Conservation (phyloP, 2,329 filamentous ascomycete species). For the Coleophoma crateriformis region DNA sequence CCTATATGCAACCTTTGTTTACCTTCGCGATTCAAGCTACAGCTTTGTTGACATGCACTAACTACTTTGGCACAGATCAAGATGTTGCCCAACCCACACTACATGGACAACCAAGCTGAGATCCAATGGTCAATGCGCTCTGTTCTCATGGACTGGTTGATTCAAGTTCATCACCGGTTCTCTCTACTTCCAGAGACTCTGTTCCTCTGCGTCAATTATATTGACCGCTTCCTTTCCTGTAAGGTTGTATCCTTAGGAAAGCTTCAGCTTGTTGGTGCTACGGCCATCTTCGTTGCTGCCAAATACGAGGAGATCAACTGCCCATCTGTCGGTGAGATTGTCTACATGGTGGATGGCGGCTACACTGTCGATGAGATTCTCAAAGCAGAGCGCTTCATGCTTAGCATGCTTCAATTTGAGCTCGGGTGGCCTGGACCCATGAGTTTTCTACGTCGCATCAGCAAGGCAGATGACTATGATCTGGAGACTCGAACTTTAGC, state of each 20-base stretch:
- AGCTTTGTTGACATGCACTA: conserved; percentile 5
- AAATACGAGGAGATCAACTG: conserved; percentile 99
- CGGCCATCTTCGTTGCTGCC: conserved; percentile 89
- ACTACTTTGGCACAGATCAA: conserved; percentile 45
- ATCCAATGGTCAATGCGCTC: conserved; percentile 99
- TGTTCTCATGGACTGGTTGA: conserved; percentile 95
- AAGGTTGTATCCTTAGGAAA: conserved; percentile 95
- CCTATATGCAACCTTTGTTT: conserved; percentile 13
- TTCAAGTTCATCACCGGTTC: conserved; percentile 93
- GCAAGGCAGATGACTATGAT: conserved; percentile 98
- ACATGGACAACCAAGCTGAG: conserved; percentile 97
- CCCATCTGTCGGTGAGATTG: conserved; percentile 88
- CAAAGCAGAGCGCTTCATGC: conserved; percentile 97
- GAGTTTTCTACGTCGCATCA: conserved; percentile 94
- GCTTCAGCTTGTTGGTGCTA: conserved; percentile 91
- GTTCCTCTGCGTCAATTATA: conserved; percentile 93
- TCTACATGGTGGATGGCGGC: conserved; percentile 95
- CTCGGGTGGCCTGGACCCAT: conserved; percentile 98
- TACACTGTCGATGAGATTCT: conserved; percentile 89
- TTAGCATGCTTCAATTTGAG: conserved; percentile 92
- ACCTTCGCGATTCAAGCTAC: background rate
- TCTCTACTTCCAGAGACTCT: conserved; percentile 87
- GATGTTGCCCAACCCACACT: conserved; percentile 83
- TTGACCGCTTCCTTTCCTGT: conserved; percentile 90
- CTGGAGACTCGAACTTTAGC: conserved; percentile 90